Evolutionary conservation across 1,284 basidiomycete genomes (phyloP), one percentile per base, ranked within the genome.

Genomic region (Moesziomyces sp.): DNA sequence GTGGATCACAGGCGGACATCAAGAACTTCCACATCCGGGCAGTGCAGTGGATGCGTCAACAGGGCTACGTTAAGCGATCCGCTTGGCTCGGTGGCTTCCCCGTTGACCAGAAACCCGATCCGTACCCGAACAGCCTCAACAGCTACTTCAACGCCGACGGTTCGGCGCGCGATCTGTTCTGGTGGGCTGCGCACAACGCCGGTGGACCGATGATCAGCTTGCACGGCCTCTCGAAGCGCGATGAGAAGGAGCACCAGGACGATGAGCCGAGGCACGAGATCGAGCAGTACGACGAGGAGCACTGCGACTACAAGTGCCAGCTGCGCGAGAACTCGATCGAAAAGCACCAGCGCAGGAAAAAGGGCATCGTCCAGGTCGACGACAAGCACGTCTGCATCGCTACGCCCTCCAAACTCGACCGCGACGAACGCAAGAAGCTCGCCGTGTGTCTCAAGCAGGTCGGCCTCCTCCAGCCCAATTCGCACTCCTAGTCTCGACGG

Each of bases 61-160:
- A 58, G 40, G 58, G 61, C 6, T 82, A 79, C 56, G 74, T 83
- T 48, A 23, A 80, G 43, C 74, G 80, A 38, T 76, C 67, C 19
- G 77, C 79, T 3, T 81, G 79, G 80, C 49, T 81, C 40, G 82
- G 82, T 10, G 69, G 78, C 28, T 83, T 78, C 60, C 58, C 74
- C 21, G 50, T 76, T 42, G 46, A 63, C 47, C 52, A 76, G 43
- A 75, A 80, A 9, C 80, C 80, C 23, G 82, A 83, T 52, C 50
- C 52, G 7, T 83, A 70, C 60, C 76, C 71, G n/a, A 55, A 52
- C 48, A 63, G 35, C 24, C 52, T 75, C n/a, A 81, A 78, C 62
- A 77, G 70, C 43, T 75, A 80, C 61, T 83, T 82, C 43, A 71
- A 75, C 51, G 60, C 23, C 30, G 64, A 71, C 46, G 72, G 72